Evolutionary conservation across 495 filamentous ascomycete species (phyloP), one percentile per base, ranked within the genome.

Genomic region (Cairneyella variabilis): DNA sequence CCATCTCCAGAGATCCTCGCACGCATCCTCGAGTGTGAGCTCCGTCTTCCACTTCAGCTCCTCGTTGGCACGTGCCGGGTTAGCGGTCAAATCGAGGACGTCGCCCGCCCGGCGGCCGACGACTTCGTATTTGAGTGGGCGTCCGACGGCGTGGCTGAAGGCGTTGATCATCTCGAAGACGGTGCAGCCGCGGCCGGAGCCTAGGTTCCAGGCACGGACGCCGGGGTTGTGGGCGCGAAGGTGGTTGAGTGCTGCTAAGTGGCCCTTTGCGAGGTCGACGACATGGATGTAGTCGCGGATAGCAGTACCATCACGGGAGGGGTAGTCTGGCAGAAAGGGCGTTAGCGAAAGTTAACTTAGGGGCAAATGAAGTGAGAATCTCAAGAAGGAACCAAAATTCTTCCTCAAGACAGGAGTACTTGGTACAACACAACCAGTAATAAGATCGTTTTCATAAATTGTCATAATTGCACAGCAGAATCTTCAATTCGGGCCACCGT

Each of bases 131-230:
- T 88, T 82, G 18, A 97, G 76, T 51, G 92, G 82, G 36, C 79
- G 83, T 48, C 93, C 92, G 23, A 96, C 89, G 27, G 89, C 89
- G 30, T 79, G 71, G 66, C 83, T 88, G 76, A 98, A 98, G 53
- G 95, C 90, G 50, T 88, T 88, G 80, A 98, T 86, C 81, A 98
- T 98, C 64, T 98, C 90, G 69, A 90, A 92, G 28, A 98, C 93
- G 10, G 95, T 97, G 69, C 85, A 91, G 55, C 93, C 93, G 63
- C 84, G 86, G 32, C 93, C 93, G n/a, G 91, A 96, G 20, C 93
- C 93, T 51, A 98, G 67, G 74, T 98, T 98, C 95, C 95, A 98
- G 52, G 91, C 92, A 53, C 88, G 83, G 44, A 96, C 90, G 53
- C 93, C 93, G 37, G 95, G 95, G 66, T 95, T 87, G 66, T 92